Conservation (phyloP, 768 basidiomycete genomes). For the Lentinula aciculospora region DNA sequence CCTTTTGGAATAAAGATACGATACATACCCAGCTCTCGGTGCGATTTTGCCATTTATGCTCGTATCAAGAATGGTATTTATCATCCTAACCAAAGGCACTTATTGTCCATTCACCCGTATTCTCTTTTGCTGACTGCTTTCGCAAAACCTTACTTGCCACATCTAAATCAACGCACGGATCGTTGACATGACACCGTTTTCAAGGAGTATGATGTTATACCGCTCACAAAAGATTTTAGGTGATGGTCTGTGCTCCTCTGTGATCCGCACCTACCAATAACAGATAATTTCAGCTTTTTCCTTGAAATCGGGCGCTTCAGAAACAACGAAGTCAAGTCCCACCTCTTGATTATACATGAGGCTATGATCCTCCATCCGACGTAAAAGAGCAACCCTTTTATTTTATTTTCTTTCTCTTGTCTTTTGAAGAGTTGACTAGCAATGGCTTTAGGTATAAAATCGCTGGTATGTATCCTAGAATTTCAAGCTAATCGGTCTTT, state of each 20-base stretch:
- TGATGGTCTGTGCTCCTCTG: slow-evolving; percentile 28
- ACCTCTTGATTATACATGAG: slow-evolving; percentile 31
- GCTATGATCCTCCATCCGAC: slow-evolving; percentile 28
- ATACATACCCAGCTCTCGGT: slow-evolving; percentile 25
- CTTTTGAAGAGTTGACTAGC: slow-evolving; percentile 23
- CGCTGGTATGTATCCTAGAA: slow-evolving; percentile 19
- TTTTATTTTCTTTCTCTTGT: slow-evolving; percentile 26
- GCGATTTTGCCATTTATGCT: slow-evolving; percentile 29
- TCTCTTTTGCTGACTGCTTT: slow-evolving; percentile 27
- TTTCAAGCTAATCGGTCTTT: slow-evolving; percentile 13
- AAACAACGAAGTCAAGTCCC: slow-evolving; percentile 34
- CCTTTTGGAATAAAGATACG: not conserved
- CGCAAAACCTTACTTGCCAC: slow-evolving; percentile 31
- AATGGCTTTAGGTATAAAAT: slow-evolving; percentile 40
- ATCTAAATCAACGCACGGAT: slow-evolving; percentile 27
- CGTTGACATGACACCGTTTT: slow-evolving; percentile 55
- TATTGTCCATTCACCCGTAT: slow-evolving; percentile 43
- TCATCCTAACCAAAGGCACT: slow-evolving; percentile 38
- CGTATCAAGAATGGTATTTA: slow-evolving; percentile 29
- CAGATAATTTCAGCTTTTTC: slow-evolving; percentile 27
- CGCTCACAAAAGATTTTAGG: slow-evolving; percentile 43
- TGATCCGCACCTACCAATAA: slow-evolving; percentile 43
- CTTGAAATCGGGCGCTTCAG: slow-evolving; percentile 36
- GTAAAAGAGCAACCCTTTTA: slow-evolving; percentile 40
- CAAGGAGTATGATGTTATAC: slow-evolving; percentile 29